Base-by-base conservation (phyloP, 2,329 filamentous ascomycete species). In the Fonsecaea pugnacius region DNA sequence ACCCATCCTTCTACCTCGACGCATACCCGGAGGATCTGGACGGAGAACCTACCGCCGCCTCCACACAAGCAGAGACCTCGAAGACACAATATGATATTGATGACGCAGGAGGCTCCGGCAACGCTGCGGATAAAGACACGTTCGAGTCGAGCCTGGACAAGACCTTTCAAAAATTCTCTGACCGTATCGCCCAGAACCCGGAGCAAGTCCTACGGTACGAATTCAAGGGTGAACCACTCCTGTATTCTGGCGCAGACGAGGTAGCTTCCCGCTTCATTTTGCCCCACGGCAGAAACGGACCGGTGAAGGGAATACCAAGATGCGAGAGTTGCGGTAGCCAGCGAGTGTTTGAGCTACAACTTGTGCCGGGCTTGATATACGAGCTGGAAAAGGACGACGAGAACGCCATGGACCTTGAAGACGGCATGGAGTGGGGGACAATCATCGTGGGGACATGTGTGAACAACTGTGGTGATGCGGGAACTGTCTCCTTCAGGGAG, bases 401-500 rank as follows among this genome's bases (percentile, higher is more conserved):
- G 43, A 48, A 48, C 16, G 80, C 80, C 69, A 70, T 78, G 69
- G 85, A 85, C 43, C 73, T 89, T 21, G 84, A 96, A 81, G 73
- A 75, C 58, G 95, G 93, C 0, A 99, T 99, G 95, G 95, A 99
- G 73, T 99, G 95, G 95, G 94, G 94, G 0, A 98, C 92, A 0
- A 85, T 99, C 8, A 87, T 99, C 63, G 81, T 98, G 40, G 92
- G 87, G 0, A 92, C 96, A 7, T 99, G 95, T 76, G 86, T 84
- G 69, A 85, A 79, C 73, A 91, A 98, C 75, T 98, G 95, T 75
- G 85, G 87, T 16, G 76, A 76, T 5, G 84, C 85, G 6, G 90
- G 87, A 0, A 83, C 87, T 72, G 85, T 88, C 0, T 91, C 89
- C 1, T 98, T 96, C 78, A 73, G 92, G 18, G 95, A 98, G 80